Conservation (phyloP, 345 rosid species). For the Salix exigua region DNA sequence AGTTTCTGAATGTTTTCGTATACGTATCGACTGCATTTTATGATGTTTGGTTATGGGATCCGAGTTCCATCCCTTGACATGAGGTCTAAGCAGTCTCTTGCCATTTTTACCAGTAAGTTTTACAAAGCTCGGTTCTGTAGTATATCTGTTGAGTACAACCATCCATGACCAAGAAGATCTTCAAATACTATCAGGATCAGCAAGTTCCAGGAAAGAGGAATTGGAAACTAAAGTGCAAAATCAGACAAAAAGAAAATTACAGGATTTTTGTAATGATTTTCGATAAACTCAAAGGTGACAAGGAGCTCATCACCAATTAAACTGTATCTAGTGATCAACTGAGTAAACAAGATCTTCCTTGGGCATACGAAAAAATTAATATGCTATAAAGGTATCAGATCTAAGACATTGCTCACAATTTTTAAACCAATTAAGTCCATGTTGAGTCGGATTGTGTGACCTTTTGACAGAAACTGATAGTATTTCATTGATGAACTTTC, state of each 20-base stretch:
- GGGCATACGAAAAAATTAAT: not conserved
- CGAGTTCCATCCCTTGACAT: not conserved
- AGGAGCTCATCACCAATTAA: not conserved
- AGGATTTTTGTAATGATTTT: not conserved
- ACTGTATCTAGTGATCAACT: not conserved
- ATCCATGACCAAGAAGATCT: no score
- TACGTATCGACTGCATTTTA: constrained; percentile 14
- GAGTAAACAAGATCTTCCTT: not conserved
- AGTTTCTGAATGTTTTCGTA: constrained; percentile 27
- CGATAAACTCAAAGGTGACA: not conserved
- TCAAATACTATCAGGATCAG: not conserved
- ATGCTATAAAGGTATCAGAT: not conserved
- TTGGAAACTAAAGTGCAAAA: not conserved
- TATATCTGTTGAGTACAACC: no score
- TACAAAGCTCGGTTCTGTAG: no score
- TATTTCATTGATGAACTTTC: not conserved
- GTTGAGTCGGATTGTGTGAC: not conserved
- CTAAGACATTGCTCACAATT: not conserved
- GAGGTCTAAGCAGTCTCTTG: constrained; percentile 15
- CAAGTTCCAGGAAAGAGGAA: not conserved
- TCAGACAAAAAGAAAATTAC: not conserved
- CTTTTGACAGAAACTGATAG: no score
- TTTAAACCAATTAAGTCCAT: not conserved
- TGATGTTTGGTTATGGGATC: not conserved
- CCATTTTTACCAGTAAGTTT: no score